These are phyloP conservation scores for Rhododendron mucronatum DNA, from an alignment of 148 eudicot species.

Conservation along the genomic window DNA sequence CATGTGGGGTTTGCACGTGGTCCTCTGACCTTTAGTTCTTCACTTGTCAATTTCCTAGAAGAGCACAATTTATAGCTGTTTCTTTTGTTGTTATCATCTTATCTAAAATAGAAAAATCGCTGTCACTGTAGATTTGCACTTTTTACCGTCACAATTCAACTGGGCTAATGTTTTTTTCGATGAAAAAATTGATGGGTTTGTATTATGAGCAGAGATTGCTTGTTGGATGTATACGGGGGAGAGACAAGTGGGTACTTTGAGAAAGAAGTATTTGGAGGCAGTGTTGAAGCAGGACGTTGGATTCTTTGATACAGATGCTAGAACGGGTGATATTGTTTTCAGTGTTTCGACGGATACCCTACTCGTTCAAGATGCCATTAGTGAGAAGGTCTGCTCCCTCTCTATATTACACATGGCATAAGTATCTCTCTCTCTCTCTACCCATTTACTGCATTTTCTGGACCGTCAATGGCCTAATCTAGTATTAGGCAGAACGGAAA, in stretches of 20 bases:
- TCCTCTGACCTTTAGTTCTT: slow-evolving; percentile 37
- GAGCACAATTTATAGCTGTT: neutral
- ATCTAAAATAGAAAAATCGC: slow-evolving; percentile 4
- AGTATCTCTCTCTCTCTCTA: neutral
- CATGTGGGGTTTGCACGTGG: slow-evolving; percentile 58
- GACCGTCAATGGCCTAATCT: slow-evolving; percentile 3
- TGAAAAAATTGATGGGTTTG: neutral
- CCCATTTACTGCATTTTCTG: neutral
- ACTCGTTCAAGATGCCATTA: slow-evolving; percentile 99
- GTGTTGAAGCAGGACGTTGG: slow-evolving; percentile 96
- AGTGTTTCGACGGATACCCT: slow-evolving; percentile 96
- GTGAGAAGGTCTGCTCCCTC: slow-evolving; percentile 70
- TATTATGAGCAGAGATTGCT: slow-evolving; percentile 59
- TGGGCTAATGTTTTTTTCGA: neutral
- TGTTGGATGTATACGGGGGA: slow-evolving; percentile 99
- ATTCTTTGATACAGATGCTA: slow-evolving; percentile 98
- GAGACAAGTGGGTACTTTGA: slow-evolving; percentile 88
- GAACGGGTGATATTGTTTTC: slow-evolving; percentile 97
- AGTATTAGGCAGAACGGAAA: neutral
- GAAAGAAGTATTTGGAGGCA: slow-evolving; percentile 91
- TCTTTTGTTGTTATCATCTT: slow-evolving; percentile 12
- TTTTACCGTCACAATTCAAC: neutral
- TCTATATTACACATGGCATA: neutral
- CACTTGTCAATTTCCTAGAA: slow-evolving; percentile 38
- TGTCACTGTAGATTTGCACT: slow-evolving; percentile 11